Percentiles rank a stretch among this genome's conserved stretches.
These are phyloP conservation scores for Kandelia obovata DNA, from an alignment of 345 rosid genomes.

Conservation along the genomic window DNA sequence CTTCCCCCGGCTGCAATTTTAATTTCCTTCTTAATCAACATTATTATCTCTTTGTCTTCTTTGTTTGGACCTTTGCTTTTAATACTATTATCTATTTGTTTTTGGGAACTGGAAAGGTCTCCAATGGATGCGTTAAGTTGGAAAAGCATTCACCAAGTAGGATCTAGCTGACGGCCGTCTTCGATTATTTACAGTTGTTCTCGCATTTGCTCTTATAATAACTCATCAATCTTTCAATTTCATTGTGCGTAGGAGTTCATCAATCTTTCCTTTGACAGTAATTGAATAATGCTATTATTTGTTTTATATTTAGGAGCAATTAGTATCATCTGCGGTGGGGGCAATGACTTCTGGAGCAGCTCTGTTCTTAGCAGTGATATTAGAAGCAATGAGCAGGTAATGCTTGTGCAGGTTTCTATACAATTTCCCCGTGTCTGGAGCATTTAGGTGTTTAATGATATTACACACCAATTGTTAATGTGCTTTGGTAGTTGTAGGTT, in stretches of 20 bases:
- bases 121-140: conserved; percentile 52
- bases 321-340: conserved; percentile 59
- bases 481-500: conserved; percentile 38
- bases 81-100: not conserved
- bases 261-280: too few relatives aligned
- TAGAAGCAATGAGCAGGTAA: conserved; percentile 85
- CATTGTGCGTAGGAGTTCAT: too few relatives aligned
- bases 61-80: too few relatives aligned
- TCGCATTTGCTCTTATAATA: not conserved
- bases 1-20: too few relatives aligned
- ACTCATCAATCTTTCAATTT: not conserved
- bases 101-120: conserved; percentile 38
- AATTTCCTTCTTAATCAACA: too few relatives aligned
- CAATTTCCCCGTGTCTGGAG: not conserved
- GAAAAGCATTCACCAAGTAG: conserved; percentile 63
- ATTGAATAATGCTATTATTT: not conserved
- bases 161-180: conserved; percentile 62
- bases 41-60: too few relatives aligned
- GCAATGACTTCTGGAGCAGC: conserved; percentile 68
- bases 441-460: not conserved
- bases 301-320: conserved; percentile 39
- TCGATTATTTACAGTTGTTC: conserved; percentile 66
- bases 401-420: not conserved
- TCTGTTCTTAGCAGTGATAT: conserved; percentile 64
- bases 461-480: not conserved